These are phyloP conservation scores for Yamadazyma mexicana DNA, from an alignment of 1,139 yeast genomes.

Conservation along the genomic window DNA sequence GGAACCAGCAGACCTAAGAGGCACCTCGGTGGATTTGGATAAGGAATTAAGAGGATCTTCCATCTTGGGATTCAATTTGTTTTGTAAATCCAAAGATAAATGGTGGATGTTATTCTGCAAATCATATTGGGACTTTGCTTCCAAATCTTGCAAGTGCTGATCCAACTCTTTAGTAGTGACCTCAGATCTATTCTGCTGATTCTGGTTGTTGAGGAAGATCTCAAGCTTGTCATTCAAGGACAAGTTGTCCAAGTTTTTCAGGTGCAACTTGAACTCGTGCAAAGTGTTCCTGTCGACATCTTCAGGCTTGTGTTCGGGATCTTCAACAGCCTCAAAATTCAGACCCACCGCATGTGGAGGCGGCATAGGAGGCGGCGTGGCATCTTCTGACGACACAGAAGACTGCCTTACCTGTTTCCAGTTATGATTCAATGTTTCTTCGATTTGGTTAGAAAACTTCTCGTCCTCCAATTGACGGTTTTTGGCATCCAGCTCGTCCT, in stretches of 20 bases:
- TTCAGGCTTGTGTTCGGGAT: slow-evolving; percentile 12
- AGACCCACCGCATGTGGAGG: slow-evolving; percentile 23
- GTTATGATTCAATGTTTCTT: slow-evolving; percentile 20
- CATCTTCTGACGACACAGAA: slow-evolving; percentile 18
- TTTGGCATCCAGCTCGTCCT: slow-evolving; percentile 4
- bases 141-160: slow-evolving; percentile 34
- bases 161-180: slow-evolving; percentile 30
- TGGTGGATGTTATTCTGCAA: slow-evolving; percentile 37
- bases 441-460: slow-evolving; percentile 13
- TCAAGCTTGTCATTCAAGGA: slow-evolving; percentile 43
- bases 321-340: slow-evolving; percentile 10
- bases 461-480: slow-evolving; percentile 9
- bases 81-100: slow-evolving; percentile 35
- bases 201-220: slow-evolving; percentile 23
- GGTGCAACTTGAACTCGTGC: slow-evolving; percentile 24
- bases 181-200: slow-evolving; percentile 9
- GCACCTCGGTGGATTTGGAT: slow-evolving; percentile 28
- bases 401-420: slow-evolving; percentile 24
- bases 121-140: slow-evolving; percentile 26
- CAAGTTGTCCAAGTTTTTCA: slow-evolving; percentile 30
- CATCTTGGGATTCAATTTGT: slow-evolving; percentile 19
- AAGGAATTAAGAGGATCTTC: slow-evolving; percentile 40
- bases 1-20: slow-evolving; percentile 38
- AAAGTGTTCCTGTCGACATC: slow-evolving; percentile 24
- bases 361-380: slow-evolving; percentile 34